Conservation (phyloP, 2,329 filamentous ascomycete genomes). For the Tympanopsis confertula region DNA sequence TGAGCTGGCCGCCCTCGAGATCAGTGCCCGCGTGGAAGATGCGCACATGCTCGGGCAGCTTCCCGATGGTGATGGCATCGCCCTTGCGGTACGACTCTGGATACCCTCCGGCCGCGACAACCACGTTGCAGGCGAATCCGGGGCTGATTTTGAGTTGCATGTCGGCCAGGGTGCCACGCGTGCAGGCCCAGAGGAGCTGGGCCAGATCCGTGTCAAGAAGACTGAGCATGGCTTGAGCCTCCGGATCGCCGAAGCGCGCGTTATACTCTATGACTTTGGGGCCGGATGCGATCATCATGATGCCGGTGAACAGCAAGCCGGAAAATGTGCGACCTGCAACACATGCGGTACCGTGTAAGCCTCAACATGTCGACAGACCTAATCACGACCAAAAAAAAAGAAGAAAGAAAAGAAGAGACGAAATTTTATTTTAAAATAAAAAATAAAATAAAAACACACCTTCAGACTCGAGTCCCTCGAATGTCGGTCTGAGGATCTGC, state of each 20-base stretch:
- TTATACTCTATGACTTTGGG: slow-evolving; percentile 87
- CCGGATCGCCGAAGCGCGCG: slow-evolving; percentile 82
- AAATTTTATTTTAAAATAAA: no score
- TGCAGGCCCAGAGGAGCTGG: slow-evolving; percentile 77
- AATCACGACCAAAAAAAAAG: neutral
- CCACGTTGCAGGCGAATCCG: slow-evolving; percentile 76
- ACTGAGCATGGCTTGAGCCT: slow-evolving; percentile 76
- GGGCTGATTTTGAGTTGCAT: slow-evolving; percentile 56
- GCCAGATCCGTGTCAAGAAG: slow-evolving; percentile 79
- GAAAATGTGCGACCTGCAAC: slow-evolving; percentile 38
- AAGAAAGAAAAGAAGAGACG: slow-evolving; percentile 5
- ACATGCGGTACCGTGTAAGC: neutral
- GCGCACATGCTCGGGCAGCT: slow-evolving; percentile 37
- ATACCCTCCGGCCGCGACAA: slow-evolving; percentile 87
- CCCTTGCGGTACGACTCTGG: slow-evolving; percentile 78
- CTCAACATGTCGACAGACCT: neutral
- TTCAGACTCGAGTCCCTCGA: slow-evolving; percentile 77
- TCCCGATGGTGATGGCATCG: slow-evolving; percentile 39
- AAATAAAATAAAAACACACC: no score
- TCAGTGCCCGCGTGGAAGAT: slow-evolving; percentile 91
- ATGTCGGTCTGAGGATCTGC: slow-evolving; percentile 77
- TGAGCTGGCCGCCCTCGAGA: slow-evolving; percentile 48
- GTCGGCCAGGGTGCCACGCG: slow-evolving; percentile 60
- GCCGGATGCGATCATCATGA: slow-evolving; percentile 78
- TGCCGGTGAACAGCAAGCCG: slow-evolving; percentile 77